phyloP scores from a whole-genome alignment of 2,329 filamentous ascomycete species.

The Sporothrix variecibatus region DNA sequence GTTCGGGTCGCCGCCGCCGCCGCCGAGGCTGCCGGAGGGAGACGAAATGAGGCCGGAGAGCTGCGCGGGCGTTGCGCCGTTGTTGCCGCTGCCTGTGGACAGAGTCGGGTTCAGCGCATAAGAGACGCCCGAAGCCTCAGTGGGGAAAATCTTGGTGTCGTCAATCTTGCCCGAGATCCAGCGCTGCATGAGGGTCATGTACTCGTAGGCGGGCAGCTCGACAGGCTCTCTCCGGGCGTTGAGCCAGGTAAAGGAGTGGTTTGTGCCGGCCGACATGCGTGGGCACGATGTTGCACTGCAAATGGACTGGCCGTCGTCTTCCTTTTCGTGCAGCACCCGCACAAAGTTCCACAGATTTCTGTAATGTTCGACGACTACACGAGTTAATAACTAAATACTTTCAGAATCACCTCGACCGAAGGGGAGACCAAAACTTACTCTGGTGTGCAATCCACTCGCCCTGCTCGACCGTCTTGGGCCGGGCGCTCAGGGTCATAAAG shows the following conservation, averaged over 20 bases:
- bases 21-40: not conserved
- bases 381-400: conserved; percentile 3
- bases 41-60: not conserved
- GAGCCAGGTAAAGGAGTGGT: conserved; percentile 95
- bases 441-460: conserved; percentile 97
- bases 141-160: conserved; percentile 86
- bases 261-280: conserved; percentile 91
- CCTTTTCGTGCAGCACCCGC: conserved; percentile 81
- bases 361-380: conserved; percentile 87
- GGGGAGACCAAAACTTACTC: conserved; percentile 53
- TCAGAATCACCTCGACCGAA: not conserved
- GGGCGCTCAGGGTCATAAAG: conserved; percentile 92
- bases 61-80: not conserved
- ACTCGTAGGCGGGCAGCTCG: conserved; percentile 88
- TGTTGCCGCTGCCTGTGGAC: not conserved
- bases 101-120: conserved; percentile 60
- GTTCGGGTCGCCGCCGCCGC: conserved; percentile 7
- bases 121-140: conserved; percentile 71
- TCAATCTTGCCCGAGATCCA: conserved; percentile 97
- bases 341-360: conserved; percentile 87
- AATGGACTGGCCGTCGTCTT: conserved; percentile 73
- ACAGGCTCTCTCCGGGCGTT: conserved; percentile 85
- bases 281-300: conserved; percentile 85
- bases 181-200: conserved; percentile 93
- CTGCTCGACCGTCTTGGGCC: conserved; percentile 89